Evolutionary conservation across 78 protist genomes (phyloP).

Genomic region (Dictyostelium citrinum): DNA sequence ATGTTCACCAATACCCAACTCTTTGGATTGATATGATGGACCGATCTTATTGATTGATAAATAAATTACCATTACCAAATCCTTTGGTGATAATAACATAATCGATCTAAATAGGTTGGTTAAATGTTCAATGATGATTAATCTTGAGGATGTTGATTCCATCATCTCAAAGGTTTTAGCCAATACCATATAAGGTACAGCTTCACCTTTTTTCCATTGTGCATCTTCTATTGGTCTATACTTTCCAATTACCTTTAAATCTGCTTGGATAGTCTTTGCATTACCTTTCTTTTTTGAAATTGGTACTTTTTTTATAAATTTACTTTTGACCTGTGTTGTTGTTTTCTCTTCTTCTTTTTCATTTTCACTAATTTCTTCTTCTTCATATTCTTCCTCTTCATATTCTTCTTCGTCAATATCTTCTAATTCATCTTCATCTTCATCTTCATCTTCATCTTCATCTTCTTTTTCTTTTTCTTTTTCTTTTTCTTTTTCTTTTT

Average conservation of each 20-base stretch:
- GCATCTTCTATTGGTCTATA: constrained; percentile 82
- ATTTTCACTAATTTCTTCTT: constrained; percentile 31
- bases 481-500: background rate
- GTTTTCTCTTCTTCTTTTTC: background rate
- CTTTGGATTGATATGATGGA: constrained; percentile 91
- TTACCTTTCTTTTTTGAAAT: constrained; percentile 37
- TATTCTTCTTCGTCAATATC: background rate
- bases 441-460: background rate
- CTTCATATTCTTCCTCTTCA: constrained; percentile 8
- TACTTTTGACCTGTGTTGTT: background rate
- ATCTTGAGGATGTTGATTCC: constrained; percentile 74
- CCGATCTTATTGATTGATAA: constrained; percentile 84
- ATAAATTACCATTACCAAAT: constrained; percentile 73
- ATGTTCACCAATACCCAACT: constrained; percentile 97
- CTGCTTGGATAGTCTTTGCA: constrained; percentile 33
- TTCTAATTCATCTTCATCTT: background rate
- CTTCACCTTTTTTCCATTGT: constrained; percentile 69
- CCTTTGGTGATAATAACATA: constrained; percentile 56
- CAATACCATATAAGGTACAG: constrained; percentile 82
- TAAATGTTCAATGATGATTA: constrained; percentile 64
- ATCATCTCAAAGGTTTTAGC: constrained; percentile 77
- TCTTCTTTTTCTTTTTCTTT: background rate
- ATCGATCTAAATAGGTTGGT: constrained; percentile 77
- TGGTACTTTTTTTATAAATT: constrained; percentile 2
- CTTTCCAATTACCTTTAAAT: background rate